Evolutionary conservation across 768 basidiomycete species (phyloP), one percentile per base, ranked within the genome.

Genomic region (Termitomyces sp.): DNA sequence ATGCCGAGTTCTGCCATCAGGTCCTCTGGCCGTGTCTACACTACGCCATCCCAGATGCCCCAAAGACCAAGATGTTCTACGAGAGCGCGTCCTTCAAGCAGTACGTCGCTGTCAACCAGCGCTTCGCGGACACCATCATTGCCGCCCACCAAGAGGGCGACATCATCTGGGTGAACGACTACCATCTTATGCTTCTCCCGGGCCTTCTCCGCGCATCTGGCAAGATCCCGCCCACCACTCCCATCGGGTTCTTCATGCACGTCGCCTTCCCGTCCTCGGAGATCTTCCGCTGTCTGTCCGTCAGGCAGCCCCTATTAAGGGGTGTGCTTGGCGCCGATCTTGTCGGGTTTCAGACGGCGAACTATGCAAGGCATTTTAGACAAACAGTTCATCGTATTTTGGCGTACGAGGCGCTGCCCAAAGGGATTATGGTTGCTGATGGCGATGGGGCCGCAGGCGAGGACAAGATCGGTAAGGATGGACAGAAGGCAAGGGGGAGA

Each of bases 251-350:
- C 82, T 98, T 98, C 80, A 83, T 97, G 73, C 96, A 98, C 69
- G 94, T 95, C 56, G 92, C 96, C 2, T 98, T 97, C 75, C 96
- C 95, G 3, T 89, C 86, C 43, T 93, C 91, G 28, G 96, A 98
- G 72, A 95, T 97, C 64, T 97, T 97, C 80, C 81, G 95, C 8
- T 96, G 94, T 71, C 77, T 98, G 32, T 86, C 88, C 4, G 85
- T 90, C 4, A 81, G 89, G 52, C 81, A 86, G 61, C 81, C 87
- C 24, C 80, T 97, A 24, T 77, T 98, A 26, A 80, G 85, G 35
- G 96, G 96, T 18, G 77, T 99, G 67, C 88, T 98, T n/a, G 94
- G 79, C 14, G 92, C 95, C 28, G 93, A 98, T 73, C 81, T 96
- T 45, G 86, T 98, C 33, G 93, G 92, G 3, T 98, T 98, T 80